Conservation (phyloP, 805 yeast species). For the Pichia pseudocactophila region DNA sequence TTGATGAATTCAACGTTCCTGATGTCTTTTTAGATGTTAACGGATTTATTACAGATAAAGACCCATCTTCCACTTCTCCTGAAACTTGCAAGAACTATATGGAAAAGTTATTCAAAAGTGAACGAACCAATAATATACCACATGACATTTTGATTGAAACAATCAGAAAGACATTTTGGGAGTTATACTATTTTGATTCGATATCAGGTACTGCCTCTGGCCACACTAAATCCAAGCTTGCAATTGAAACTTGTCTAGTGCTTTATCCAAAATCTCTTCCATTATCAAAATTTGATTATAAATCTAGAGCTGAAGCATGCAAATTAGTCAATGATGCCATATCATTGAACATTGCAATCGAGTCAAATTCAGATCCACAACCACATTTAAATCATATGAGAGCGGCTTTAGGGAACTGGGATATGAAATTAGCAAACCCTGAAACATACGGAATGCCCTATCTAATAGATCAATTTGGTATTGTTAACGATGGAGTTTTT, state of each 20-base stretch:
- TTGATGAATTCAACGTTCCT: slow-evolving; percentile 29
- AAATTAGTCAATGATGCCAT: slow-evolving; percentile 43
- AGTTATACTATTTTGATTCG: slow-evolving; percentile 41
- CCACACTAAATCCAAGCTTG: slow-evolving; percentile 32
- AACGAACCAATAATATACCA: slow-evolving; percentile 18
- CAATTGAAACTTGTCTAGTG: slow-evolving; percentile 29
- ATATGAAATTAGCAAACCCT: slow-evolving; percentile 37
- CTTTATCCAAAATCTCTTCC: slow-evolving; percentile 33
- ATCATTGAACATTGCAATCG: slow-evolving; percentile 37
- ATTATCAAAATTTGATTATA: slow-evolving; percentile 34
- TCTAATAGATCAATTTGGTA: slow-evolving; percentile 34
- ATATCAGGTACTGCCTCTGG: slow-evolving; percentile 49
- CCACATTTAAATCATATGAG: slow-evolving; percentile 32
- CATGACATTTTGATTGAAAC: slow-evolving; percentile 22
- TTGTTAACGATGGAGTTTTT: slow-evolving; percentile 45
- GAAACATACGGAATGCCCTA: slow-evolving; percentile 34
- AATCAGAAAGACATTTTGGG: slow-evolving; percentile 44
- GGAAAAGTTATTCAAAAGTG: slow-evolving; percentile 10
- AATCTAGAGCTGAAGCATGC: slow-evolving; percentile 37
- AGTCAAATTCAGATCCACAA: slow-evolving; percentile 31
- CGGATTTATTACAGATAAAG: slow-evolving; percentile 22
- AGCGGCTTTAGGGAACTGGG: slow-evolving; percentile 44
- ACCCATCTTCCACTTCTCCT: not conserved
- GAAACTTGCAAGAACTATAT: slow-evolving; percentile 11
- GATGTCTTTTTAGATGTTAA: slow-evolving; percentile 27